A percentile compares a stretch with the other conserved stretches of the same genome.
These are phyloP conservation scores for Lasiodiplodia theobromae DNA, from an alignment of 2,329 filamentous ascomycete genomes.

Conservation along the genomic window DNA sequence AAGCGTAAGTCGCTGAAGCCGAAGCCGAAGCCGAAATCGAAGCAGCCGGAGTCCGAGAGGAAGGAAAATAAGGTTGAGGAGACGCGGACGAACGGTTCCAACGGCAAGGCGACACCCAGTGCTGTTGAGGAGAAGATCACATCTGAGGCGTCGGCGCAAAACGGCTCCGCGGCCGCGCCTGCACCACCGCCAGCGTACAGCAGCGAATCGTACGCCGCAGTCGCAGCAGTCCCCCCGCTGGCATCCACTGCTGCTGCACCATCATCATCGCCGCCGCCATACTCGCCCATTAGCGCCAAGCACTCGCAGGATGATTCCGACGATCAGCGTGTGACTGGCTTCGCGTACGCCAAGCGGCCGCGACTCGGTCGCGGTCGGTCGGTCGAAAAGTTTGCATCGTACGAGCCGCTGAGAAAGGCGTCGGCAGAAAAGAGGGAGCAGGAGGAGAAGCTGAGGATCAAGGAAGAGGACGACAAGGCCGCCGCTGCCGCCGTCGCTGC, in stretches of 20 bases:
- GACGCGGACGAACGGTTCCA: background rate
- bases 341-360: conserved; percentile 20
- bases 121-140: conserved; percentile 4
- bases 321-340: background rate
- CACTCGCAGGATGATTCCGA: conserved; percentile 6
- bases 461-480: conserved; percentile 17
- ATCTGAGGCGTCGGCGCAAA: conserved; percentile 20
- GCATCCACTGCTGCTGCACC: background rate
- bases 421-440: conserved; percentile 21
- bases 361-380: conserved; percentile 24
- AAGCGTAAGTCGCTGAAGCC: conserved; percentile 28
- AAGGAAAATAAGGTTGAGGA: background rate
- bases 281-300: conserved; percentile 1
- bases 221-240: background rate
- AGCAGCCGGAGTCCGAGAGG: background rate
- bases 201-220: background rate
- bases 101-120: conserved; percentile 4
- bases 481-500: conserved; percentile 21
- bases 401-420: conserved; percentile 7
- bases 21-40: conserved; percentile 12
- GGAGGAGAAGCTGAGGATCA: conserved; percentile 10
- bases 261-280: background rate
- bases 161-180: conserved; percentile 15
- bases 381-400: conserved; percentile 20
- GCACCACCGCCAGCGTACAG: conserved; percentile 12